Base-by-base conservation (phyloP, 305 asterid species). In the Fraxinus velutina region DNA sequence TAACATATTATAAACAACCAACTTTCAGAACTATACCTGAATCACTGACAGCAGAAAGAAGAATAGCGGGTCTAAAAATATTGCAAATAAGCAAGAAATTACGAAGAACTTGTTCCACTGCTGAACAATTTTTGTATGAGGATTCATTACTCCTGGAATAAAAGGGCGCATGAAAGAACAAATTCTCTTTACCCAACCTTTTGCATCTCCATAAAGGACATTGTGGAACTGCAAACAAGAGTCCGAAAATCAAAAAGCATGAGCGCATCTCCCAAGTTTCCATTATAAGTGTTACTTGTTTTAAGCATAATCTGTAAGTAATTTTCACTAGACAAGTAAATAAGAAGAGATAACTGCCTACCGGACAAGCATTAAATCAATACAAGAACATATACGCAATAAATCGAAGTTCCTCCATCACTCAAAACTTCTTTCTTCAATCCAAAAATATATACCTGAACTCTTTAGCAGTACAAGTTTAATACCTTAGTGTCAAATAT, bases 21-120 rank as follows among this genome's bases (percentile, higher is more conserved):
- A 66, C 57, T 62, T 21, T 5, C 52, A 75, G 42, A 77, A 86
- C 76, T 19, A 15, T 89, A 93, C 98, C 94, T 93, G 57, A 32
- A 80, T 81, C 83, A 90, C 93, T 78, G 80, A 84, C 62, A 94
- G 84, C 84, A 90, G 87, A 87, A 94, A 91, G 87, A 94, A 93
- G 94, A 94, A 94, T 42, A 93, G 78, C 0, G 98, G 98, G 89
- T 94, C 97, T 68, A 94, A 55, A 83, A 92, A 93, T 78, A 92
- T 86, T 19, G 97, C 97, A 81, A 88, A 73, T 76, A 89, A 84
- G 85, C 97, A 93, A 82, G 90, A 89, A 77, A 90, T 85, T 27
- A 87, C 92, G 42, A 94, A 94, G 88, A 93, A 90, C 81, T 91
- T 84, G 91, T 87, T 66, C 73, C 73, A 66, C 19, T 9, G 73